These are phyloP conservation scores for Haplosporangium sp. DNA, from an alignment of 371 early-diverging fungal genomes.

Conservation along the genomic window DNA sequence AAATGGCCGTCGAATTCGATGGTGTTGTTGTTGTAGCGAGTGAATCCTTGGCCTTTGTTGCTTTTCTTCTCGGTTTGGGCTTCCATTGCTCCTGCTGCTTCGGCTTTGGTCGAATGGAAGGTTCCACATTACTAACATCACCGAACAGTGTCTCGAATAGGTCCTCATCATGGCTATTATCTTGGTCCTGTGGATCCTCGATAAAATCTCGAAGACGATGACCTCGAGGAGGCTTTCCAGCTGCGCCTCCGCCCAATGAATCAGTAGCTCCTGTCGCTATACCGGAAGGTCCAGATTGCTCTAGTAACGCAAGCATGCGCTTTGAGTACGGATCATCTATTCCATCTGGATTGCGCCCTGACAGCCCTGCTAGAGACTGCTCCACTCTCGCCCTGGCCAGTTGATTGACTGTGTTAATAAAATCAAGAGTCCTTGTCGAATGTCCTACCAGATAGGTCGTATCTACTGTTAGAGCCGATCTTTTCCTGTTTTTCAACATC, in stretches of 20 bases:
- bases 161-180: neutral
- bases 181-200: no score
- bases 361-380: conserved; percentile 16
- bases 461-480: conserved; percentile 4
- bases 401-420: conserved; percentile 10
- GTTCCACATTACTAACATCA: neutral
- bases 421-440: conserved; percentile 29
- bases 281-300: conserved; percentile 6
- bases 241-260: no score
- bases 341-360: neutral
- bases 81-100: conserved; percentile 2
- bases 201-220: no score
- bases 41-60: neutral
- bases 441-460: conserved; percentile 30
- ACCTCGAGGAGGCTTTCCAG: no score
- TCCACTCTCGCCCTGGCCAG: conserved; percentile 23
- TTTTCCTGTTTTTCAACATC: conserved; percentile 10
- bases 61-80: neutral
- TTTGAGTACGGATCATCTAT: conserved; percentile 26
- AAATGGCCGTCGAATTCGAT: neutral
- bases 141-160: neutral
- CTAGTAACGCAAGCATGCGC: conserved; percentile 25
- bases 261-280: neutral
- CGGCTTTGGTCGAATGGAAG: neutral
- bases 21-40: neutral